phyloP scores from a whole-genome alignment of 768 basidiomycete genomes.

The Leccinellum albellum region DNA sequence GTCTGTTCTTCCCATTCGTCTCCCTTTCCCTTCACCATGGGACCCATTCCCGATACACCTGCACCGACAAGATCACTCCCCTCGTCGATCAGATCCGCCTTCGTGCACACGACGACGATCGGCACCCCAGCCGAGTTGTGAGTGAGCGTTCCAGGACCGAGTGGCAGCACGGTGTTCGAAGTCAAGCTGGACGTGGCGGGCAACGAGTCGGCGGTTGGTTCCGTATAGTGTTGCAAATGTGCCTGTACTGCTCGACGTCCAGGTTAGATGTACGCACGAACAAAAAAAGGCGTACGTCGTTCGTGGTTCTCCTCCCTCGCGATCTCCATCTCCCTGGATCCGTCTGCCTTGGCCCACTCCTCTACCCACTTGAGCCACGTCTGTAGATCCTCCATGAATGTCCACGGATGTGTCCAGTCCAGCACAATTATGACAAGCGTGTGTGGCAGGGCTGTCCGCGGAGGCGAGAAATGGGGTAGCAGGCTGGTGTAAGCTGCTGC shows the following conservation, averaged over 20 bases:
- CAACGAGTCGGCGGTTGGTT: slow-evolving; percentile 67
- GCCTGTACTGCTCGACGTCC: slow-evolving; percentile 61
- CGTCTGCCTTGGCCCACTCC: slow-evolving; percentile 68
- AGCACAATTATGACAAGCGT: slow-evolving; percentile 80
- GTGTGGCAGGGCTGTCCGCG: slow-evolving; percentile 60
- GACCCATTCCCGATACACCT: slow-evolving; percentile 80
- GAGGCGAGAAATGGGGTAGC: slow-evolving; percentile 76
- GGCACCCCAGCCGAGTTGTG: slow-evolving; percentile 85
- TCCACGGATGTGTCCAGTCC: slow-evolving; percentile 95
- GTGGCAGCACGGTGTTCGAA: slow-evolving; percentile 69
- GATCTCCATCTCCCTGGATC: slow-evolving; percentile 67
- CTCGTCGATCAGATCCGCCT: slow-evolving; percentile 91
- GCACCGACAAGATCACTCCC: slow-evolving; percentile 60
- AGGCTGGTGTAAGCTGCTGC: slow-evolving; percentile 66
- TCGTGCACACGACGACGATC: slow-evolving; percentile 86
- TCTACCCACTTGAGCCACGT: slow-evolving; percentile 88
- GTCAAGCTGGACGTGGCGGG: slow-evolving; percentile 57
- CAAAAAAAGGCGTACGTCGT: slow-evolving; percentile 53
- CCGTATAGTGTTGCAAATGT: slow-evolving; percentile 85
- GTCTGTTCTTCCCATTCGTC: slow-evolving; percentile 94
- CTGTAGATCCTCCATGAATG: slow-evolving; percentile 81
- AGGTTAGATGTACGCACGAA: background rate
- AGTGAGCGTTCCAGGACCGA: slow-evolving; percentile 81
- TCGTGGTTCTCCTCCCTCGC: slow-evolving; percentile 78
- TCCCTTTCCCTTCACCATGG: slow-evolving; percentile 89